Evolutionary conservation across 768 basidiomycete genomes (phyloP).

Genomic region (Mrakia hoshinonis): DNA sequence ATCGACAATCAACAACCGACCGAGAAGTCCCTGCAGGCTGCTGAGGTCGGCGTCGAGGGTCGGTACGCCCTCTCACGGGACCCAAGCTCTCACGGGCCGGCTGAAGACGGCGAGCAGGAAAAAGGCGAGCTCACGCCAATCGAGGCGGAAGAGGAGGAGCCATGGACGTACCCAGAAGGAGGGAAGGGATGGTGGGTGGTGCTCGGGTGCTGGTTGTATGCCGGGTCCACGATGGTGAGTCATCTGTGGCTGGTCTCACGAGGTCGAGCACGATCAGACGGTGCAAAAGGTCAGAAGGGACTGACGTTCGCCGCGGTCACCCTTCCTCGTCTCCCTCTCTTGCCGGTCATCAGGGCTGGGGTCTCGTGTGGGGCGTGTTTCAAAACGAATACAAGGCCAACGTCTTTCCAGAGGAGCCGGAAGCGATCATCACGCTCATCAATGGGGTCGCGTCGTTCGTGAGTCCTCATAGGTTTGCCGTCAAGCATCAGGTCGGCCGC

Average conservation of each 20-base stretch:
- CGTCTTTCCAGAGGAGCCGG: not conserved
- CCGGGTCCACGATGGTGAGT: not conserved
- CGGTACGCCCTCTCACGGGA: too few species aligned
- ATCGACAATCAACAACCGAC: too few species aligned
- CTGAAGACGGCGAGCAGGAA: not conserved
- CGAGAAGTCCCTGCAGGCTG: too few species aligned
- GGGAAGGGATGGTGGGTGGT: not conserved
- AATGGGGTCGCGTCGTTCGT: slow-evolving; percentile 14
- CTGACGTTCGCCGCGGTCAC: too few species aligned
- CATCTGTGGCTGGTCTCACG: not conserved
- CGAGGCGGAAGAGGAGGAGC: not conserved
- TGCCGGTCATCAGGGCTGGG: not conserved
- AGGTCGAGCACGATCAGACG: too few species aligned
- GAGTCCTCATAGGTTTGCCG: not conserved
- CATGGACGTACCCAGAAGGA: slow-evolving; percentile 12
- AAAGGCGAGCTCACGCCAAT: too few species aligned
- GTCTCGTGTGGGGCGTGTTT: slow-evolving; percentile 5
- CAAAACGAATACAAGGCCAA: slow-evolving; percentile 5
- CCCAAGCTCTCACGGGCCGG: too few species aligned
- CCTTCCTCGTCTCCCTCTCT: not conserved
- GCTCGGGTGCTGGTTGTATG: not conserved
- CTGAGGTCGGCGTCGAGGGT: too few species aligned
- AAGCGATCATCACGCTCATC: slow-evolving; percentile 16
- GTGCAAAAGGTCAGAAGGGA: too few species aligned
- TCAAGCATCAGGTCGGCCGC: too few species aligned